Base-by-base conservation (phyloP, 768 basidiomycete genomes). In the Auricularia heimuer region DNA sequence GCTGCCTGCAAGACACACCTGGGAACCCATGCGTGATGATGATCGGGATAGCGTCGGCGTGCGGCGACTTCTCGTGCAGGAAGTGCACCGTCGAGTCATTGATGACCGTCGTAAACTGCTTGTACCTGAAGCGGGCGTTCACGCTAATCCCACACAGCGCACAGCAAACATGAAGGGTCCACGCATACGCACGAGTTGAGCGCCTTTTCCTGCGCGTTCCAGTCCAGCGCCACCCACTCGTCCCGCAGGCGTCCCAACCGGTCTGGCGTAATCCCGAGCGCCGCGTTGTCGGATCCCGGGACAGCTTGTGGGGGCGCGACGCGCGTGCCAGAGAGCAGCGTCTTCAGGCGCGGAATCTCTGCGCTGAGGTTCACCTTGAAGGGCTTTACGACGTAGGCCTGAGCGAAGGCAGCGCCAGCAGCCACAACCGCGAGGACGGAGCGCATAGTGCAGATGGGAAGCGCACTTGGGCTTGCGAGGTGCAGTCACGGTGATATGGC, bases 1-100 rank as follows among this genome's bases (percentile, higher is more conserved):
- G n/a, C n/a, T 47, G 35, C 11, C 47, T 8, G 47, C 47, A 51
- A 16, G 29, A 29, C 47, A 8, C 47, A 58, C 65, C 65, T 21
- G 65, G 65, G 63, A 63, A 66, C 33, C 65, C 65, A 60, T 66
- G 65, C 3, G 54, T 63, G 47, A 66, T 54, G 10, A 66, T 29
- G 51, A 66, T 58, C 18, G 65, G 65, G 4, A 66, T 63, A 4
- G 63, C 65, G 18, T 54, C 63, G n/a, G 61, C 8, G 14, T 42
- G 54, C 11, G 39, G n/a, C 7, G 63, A 29, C 37, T 51, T 51
- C 47, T 51, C 47, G 47, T 51, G 16, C 33, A 18, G 47, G 37
- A 51, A 51, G 21, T 51, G 47, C 11, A 51, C 16, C 18, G 47
- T 51, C 18, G 47, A 12, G 18, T 51, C 18, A 51, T 51, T 51